Conservation (phyloP, 345 rosid species). For the Eucalyptus erythrocorys region DNA sequence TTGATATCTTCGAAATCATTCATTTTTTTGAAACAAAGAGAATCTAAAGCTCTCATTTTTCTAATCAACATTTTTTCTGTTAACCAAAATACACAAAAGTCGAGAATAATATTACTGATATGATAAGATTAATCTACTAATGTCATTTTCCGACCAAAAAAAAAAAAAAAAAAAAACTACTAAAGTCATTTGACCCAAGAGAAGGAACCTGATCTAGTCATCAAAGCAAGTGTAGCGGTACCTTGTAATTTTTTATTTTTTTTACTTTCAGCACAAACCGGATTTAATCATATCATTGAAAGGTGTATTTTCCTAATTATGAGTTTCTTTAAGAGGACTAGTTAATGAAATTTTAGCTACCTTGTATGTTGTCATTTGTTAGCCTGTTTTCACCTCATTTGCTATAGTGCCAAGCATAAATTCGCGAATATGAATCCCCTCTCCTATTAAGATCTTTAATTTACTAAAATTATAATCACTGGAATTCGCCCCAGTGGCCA, state of each 20-base stretch:
- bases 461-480: too few species aligned
- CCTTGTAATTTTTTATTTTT: neutral
- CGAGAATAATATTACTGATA: neutral
- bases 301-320: neutral
- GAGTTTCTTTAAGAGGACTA: neutral
- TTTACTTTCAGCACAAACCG: neutral
- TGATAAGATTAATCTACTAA: neutral
- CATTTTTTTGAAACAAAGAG: accelerated
- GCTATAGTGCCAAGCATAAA: neutral
- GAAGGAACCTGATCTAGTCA: neutral
- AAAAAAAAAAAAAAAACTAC: too few species aligned
- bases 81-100: neutral
- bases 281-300: neutral
- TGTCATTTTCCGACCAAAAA: neutral
- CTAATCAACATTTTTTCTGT: neutral
- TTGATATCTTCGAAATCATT: too few species aligned
- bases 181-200: neutral
- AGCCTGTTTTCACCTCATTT: neutral
- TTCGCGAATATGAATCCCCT: neutral
- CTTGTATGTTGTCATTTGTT: neutral
- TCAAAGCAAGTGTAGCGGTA: neutral
- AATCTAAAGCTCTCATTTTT: neutral
- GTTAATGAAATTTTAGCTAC: neutral
- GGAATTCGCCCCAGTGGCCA: too few species aligned
- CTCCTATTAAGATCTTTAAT: neutral